Base-by-base conservation (phyloP, 352 stramenopile genomes). In the Peronospora tabacina region DNA sequence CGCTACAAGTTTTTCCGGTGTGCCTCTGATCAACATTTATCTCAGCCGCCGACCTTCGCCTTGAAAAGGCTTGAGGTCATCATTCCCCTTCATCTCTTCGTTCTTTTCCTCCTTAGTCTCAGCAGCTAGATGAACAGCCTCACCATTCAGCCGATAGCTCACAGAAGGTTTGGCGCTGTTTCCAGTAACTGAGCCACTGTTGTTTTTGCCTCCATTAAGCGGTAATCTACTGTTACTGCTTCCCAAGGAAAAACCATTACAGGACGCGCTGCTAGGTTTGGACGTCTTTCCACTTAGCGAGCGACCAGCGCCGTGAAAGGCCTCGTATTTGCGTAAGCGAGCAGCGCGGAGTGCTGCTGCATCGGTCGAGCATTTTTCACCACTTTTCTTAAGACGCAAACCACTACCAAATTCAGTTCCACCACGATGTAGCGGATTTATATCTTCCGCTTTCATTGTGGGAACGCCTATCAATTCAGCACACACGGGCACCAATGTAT, bases 251-350 rank as follows among this genome's bases (percentile, higher is more conserved):
- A 45, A 50, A 24, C 61, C 57, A 19, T 55, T 52, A 3, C 56
- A 34, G 12, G 35, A 37, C 5, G 46, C 22, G 2, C 42, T 22
- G 3, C 38, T 52, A 28, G 68, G 62, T 15, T 57, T 69, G 13
- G 78, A 80, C 35, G 63, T 60, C 32, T 68, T 61, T 5, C 81
- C 77, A 48, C 68, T 87, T 4, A 91, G 56, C 15, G 82, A 91
- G 30, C 83, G 67, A 8, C 82, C 82, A 20, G 80, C 85, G 39
- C 82, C 82, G 39, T 91, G 80, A 51, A 93, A 93, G 3, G 80
- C 80, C 43, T 93, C 80, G 56, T 87, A 91, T 48, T 84, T 88
- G 22, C 72, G 66, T 52, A 93, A 64, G 5, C 82, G 82, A 32
- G 77, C 75, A 3, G 78, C 72, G 13, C 82, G 80, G 30, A 94